phyloP scores from a whole-genome alignment of 805 yeast species.

The Candida easanensis region DNA sequence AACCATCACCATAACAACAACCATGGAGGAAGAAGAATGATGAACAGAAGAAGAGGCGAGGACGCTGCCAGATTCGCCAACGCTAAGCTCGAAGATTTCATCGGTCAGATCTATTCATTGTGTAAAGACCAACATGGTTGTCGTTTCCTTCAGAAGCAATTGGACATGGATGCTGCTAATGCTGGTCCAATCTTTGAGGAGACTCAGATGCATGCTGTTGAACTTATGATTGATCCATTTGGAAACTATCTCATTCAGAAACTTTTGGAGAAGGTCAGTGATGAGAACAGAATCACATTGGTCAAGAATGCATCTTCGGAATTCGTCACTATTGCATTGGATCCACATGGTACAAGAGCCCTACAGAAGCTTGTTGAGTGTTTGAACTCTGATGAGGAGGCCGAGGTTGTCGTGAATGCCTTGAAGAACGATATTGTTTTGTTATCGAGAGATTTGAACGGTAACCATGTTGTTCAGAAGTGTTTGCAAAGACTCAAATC shows the following conservation, averaged over 20 bases:
- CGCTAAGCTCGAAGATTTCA: constrained; percentile 64
- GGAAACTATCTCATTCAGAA: constrained; percentile 97
- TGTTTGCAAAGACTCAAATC: constrained; percentile 72
- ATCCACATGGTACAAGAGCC: constrained; percentile 96
- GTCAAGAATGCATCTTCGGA: constrained; percentile 71
- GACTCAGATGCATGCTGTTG: constrained; percentile 72
- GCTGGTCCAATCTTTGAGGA: constrained; percentile 80
- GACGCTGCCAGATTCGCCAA: constrained; percentile 69
- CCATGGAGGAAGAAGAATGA: constrained; percentile 18
- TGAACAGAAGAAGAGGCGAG: constrained; percentile 37
- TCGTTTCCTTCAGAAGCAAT: constrained; percentile 82
- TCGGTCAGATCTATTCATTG: constrained; percentile 70
- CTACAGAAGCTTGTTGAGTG: constrained; percentile 89
- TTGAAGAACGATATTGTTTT: constrained; percentile 71
- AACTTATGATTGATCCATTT: constrained; percentile 91
- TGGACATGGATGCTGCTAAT: constrained; percentile 62
- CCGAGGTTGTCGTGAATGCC: constrained; percentile 55
- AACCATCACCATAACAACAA: constrained; percentile 10
- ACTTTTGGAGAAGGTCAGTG: constrained; percentile 70
- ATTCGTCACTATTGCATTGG: constrained; percentile 76
- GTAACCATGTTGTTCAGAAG: constrained; percentile 95
- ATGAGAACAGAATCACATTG: constrained; percentile 65
- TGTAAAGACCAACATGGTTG: constrained; percentile 98
- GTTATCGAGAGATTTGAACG: constrained; percentile 85
- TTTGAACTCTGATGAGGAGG: constrained; percentile 68